Conservation (phyloP, 2,329 filamentous ascomycete species). For the Sporothrix schenckii region DNA sequence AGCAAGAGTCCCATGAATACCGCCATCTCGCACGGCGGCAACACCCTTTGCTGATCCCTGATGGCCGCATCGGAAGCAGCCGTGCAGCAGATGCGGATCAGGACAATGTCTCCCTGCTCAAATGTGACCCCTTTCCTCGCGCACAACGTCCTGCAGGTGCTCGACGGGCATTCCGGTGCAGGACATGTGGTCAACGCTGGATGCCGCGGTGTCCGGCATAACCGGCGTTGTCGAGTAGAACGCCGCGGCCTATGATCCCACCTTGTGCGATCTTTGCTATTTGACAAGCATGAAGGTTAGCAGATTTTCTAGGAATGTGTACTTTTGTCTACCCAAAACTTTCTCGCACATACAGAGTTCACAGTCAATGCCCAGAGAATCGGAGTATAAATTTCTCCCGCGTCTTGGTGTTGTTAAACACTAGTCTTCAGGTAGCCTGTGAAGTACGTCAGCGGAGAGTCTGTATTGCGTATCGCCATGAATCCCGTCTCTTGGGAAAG, state of each 20-base stretch:
- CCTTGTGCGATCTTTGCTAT: constrained; percentile 42
- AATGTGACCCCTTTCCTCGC: constrained; percentile 43
- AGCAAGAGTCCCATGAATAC: constrained; percentile 45
- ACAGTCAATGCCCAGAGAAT: constrained; percentile 49
- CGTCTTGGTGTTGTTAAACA: constrained; percentile 49
- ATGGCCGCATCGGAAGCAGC: constrained; percentile 41
- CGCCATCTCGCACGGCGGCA: constrained; percentile 4
- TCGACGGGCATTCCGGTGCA: constrained; percentile 37
- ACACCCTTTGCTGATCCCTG: constrained; percentile 37
- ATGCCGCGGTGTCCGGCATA: constrained; percentile 32
- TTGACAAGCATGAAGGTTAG: background rate
- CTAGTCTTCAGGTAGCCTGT: constrained; percentile 46
- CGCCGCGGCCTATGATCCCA: constrained; percentile 52
- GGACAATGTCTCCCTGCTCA: constrained; percentile 45
- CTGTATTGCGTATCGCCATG: background rate
- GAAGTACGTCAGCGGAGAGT: background rate
- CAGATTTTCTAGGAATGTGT: background rate
- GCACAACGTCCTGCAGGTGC: constrained; percentile 43
- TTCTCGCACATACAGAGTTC: background rate
- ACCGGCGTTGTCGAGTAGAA: constrained; percentile 48
- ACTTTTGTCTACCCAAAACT: background rate
- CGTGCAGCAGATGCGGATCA: constrained; percentile 46
- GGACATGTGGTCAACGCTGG: constrained; percentile 31
- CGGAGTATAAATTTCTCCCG: constrained; percentile 42
- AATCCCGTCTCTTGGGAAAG: background rate